Conservation (phyloP, 441 rosid species). For the Adansonia gregorii region DNA sequence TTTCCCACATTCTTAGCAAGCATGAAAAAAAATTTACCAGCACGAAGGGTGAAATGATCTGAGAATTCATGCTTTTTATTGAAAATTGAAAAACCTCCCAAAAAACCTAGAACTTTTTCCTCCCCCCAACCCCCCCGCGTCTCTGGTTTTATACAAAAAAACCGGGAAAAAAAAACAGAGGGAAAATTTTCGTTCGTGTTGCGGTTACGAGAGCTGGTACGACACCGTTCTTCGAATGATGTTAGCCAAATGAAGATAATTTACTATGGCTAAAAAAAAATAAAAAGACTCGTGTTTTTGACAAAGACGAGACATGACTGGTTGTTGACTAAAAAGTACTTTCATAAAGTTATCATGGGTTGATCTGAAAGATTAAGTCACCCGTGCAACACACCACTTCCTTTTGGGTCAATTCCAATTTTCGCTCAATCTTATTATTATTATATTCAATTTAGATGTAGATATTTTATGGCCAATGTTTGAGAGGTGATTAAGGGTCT, state of each 20-base stretch:
- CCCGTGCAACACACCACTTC: not conserved
- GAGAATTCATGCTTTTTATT: slow-evolving; percentile 12
- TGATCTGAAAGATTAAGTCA: not conserved
- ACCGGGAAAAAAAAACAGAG: not conserved
- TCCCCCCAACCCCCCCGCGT: not conserved
- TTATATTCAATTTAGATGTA: too few relatives aligned
- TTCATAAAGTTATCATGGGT: not conserved
- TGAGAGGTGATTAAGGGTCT: too few relatives aligned
- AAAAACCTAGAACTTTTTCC: not conserved
- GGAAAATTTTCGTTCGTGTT: not conserved
- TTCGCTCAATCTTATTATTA: too few relatives aligned
- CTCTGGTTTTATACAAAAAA: not conserved
- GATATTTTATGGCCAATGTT: too few relatives aligned
- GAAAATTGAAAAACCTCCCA: not conserved
- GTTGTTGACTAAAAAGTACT: not conserved
- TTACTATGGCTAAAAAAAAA: too few relatives aligned
- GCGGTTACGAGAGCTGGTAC: not conserved
- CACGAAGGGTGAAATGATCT: not conserved
- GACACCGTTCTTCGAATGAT: too few relatives aligned
- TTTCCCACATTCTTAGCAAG: not conserved
- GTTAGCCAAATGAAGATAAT: too few relatives aligned
- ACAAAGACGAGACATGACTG: not conserved
- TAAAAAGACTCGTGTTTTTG: not conserved
- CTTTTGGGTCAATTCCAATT: too few relatives aligned
- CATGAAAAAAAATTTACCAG: not conserved